Conservation (phyloP, 805 yeast species). For the Crinitomyces ghanaensis region DNA sequence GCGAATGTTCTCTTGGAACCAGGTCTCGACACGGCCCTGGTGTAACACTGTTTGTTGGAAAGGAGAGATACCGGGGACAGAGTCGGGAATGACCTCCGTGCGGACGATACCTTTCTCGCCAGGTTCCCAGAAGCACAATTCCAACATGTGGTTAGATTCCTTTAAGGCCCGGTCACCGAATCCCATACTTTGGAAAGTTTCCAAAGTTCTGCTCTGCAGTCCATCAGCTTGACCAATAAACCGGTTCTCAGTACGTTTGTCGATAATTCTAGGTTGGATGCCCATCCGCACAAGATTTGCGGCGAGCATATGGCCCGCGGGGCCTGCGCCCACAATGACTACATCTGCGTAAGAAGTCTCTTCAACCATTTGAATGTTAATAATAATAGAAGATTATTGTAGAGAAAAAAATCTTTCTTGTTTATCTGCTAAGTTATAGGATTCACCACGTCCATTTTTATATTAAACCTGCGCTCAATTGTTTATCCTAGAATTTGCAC, state of each 20-base stretch:
- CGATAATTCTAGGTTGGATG: conserved; percentile 22
- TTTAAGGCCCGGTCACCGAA: conserved; percentile 22
- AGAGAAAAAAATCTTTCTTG: no score
- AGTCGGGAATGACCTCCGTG: conserved; percentile 21
- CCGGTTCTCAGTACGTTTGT: conserved; percentile 22
- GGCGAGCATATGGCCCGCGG: conserved; percentile 30
- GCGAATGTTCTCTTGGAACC: conserved; percentile 20
- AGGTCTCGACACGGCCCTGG: conserved; percentile 26
- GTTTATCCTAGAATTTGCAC: no score
- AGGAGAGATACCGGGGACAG: conserved; percentile 22
- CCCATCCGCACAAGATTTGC: conserved; percentile 25
- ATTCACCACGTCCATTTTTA: no score
- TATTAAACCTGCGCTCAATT: no score
- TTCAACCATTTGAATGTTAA: conserved; percentile 1
- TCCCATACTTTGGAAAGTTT: conserved; percentile 23
- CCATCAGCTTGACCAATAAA: conserved; percentile 30
- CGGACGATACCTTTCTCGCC: conserved; percentile 17
- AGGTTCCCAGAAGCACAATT: conserved; percentile 27
- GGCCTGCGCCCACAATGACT: conserved; percentile 30
- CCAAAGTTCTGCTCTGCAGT: conserved; percentile 25
- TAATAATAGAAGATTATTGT: no score
- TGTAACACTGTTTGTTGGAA: conserved; percentile 25
- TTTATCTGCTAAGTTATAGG: no score
- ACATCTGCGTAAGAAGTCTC: conserved; percentile 23
- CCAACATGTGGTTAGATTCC: conserved; percentile 22